Base-by-base conservation (phyloP, 306 rosid genomes). In the Phaseolus lunatus region DNA sequence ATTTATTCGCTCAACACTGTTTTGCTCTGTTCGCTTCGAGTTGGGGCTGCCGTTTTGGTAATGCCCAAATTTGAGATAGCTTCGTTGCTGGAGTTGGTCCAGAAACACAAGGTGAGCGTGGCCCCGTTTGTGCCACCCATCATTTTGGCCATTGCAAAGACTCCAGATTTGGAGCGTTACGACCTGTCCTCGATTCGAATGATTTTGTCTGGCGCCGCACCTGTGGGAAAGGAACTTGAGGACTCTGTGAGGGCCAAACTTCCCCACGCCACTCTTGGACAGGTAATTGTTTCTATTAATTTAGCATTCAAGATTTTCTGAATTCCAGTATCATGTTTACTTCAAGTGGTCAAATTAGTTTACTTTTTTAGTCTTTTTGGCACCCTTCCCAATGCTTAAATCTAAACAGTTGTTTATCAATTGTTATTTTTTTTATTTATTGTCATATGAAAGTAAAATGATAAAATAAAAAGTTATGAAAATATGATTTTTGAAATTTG, bases 61-160 rank as follows among this genome's bases (percentile, higher is more conserved):
- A 63, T 93, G 85, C 90, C 81, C 5, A 90, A 87, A 66, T 93
- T 88, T 18, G 97, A 93, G 33, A 75, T 89, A 1, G 12, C 33
- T 4, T 59, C 68, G 13, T 23, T 93, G 71, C 12, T 89, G n/a
- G 84, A 83, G 45, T 14, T 86, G 65, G 84, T 89, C 0, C 22
- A 84, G 64, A 85, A 83, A 54, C 61, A 85, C 24, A 88, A 49
- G 73, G 91, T 89, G 48, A 87, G 87, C 0, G 8, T 90, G 5
- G 89, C 89, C 3, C 92, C 96, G 3, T 77, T 90, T 14, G 97
- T 90, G 27, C 97, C 97, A 0, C 96, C 97, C 2, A 89, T 93
- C 14, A 85, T 90, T 20, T 61, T 93, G 71, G 85, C 89, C 0
- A 77, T 93, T 18, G 88, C 86, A 0, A 89, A 93, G 77, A 64